A percentile compares a stretch with the other conserved stretches of the same genome.
Evolutionary conservation across 2,329 filamentous ascomycete genomes (phyloP).

Genomic region (Colletotrichum neosansevieriae): DNA sequence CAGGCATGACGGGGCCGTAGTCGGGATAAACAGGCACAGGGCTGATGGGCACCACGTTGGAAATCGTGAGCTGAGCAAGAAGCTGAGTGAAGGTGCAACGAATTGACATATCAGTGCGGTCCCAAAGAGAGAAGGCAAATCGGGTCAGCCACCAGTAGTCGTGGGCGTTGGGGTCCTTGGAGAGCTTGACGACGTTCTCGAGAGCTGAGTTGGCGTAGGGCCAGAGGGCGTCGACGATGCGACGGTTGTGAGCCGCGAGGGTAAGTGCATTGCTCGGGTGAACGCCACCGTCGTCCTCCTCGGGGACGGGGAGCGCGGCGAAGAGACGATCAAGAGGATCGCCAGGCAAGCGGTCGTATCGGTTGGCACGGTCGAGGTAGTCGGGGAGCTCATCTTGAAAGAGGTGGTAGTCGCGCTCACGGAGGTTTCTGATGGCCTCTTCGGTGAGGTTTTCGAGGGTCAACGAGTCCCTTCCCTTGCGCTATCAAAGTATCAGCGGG

Average conservation of each 20-base stretch:
- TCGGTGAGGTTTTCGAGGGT: not conserved
- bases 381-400: slow-evolving; percentile 29
- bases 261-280: not conserved
- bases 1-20: not conserved
- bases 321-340: slow-evolving; percentile 35
- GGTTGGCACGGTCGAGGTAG: slow-evolving; percentile 22
- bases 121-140: slow-evolving; percentile 31
- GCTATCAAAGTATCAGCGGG: not conserved
- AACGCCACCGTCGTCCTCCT: slow-evolving; percentile 18
- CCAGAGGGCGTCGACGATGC: slow-evolving; percentile 35
- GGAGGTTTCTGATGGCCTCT: not conserved
- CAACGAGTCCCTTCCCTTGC: not conserved
- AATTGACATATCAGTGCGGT: slow-evolving; percentile 23
- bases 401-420: slow-evolving; percentile 28
- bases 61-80: slow-evolving; percentile 16
- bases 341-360: slow-evolving; percentile 26
- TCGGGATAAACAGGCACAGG: not conserved
- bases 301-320: slow-evolving; percentile 11
- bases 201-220: slow-evolving; percentile 37
- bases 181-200: slow-evolving; percentile 9
- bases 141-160: slow-evolving; percentile 34
- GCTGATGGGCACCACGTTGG: not conserved
- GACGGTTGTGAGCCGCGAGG: not conserved
- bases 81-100: slow-evolving; percentile 36
- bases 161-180: slow-evolving; percentile 15